Base-by-base conservation (phyloP, 805 yeast species). In the Isabelozyma heimii region DNA sequence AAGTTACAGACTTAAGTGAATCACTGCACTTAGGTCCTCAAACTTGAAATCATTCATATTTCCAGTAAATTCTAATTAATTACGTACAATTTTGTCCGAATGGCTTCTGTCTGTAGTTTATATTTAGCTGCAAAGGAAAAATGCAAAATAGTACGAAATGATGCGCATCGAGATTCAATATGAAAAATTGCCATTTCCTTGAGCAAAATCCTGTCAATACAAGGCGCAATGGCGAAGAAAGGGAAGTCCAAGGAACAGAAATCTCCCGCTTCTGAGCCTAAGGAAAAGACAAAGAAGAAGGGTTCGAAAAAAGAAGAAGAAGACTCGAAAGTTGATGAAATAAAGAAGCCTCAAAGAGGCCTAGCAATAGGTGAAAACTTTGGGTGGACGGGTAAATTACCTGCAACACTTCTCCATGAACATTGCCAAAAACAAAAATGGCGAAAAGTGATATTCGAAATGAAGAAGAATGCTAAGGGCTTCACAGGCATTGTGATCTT, bases 361-460 rank as follows among this genome's bases (percentile, higher is more conserved):
- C 54, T 68, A 28, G 74, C 65, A 16, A 66, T 74, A 28, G 77
- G 76, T 12, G 84, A 87, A 13, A 79, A 86, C 37, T 71, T 84
- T 42, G 89, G 92, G 27, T 91, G 97, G 97, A 91, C 97, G 0
- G 99, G 99, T 1, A 92, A 92, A 59, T 73, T 92, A 13, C 98
- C 99, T 0, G 90, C 88, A 2, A 84, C 94, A 0, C 67, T 92
- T 14, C 76, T 92, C 4, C 89, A 89, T 59, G 99, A 92, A 60
- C 85, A 84, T 54, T 87, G 94, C 53, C 97, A 89, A 63, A 87
- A 85, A 62, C 83, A 80, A 50, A 89, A 90, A 66, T 92, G 99
- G 99, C 86, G 84, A 50, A 85, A 85, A 55, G 95, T 89, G 3
- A 84, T 79, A 17, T 89, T 89, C 56, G 91, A 88, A 44, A 84